These are phyloP conservation scores for Trypanosoma vivax DNA, from an alignment of 208 protist species.

Conservation along the genomic window DNA sequence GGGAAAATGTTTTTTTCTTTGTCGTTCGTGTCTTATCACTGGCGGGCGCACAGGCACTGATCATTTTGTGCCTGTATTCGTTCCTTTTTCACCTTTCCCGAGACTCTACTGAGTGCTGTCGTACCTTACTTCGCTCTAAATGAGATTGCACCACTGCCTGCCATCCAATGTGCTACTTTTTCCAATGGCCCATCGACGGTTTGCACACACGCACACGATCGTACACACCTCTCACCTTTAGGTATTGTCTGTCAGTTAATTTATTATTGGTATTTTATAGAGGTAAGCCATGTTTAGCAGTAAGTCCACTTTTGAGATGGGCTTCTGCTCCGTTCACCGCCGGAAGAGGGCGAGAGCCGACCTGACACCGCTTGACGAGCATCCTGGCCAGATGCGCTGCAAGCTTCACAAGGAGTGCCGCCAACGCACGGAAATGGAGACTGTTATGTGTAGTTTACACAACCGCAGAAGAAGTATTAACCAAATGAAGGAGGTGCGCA, in stretches of 20 bases:
- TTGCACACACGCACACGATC: too few relatives aligned
- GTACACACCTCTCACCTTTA: slow-evolving; percentile 7
- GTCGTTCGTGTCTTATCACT: too few relatives aligned
- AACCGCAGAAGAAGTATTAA: slow-evolving; percentile 43
- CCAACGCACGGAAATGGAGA: slow-evolving; percentile 22
- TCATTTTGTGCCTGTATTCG: too few relatives aligned
- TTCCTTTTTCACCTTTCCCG: too few relatives aligned
- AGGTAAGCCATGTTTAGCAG: slow-evolving; percentile 16
- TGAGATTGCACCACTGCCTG: too few relatives aligned
- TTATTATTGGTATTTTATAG: not conserved
- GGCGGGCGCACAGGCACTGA: too few relatives aligned
- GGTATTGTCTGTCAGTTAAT: not conserved
- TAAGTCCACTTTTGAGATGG: slow-evolving; percentile 40
- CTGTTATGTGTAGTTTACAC: slow-evolving; percentile 59
- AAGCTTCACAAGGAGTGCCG: slow-evolving; percentile 58
- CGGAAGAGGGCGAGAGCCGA: slow-evolving; percentile 45
- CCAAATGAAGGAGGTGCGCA: slow-evolving; percentile 69
- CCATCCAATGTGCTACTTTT: too few relatives aligned
- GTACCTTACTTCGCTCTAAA: too few relatives aligned
- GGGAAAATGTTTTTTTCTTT: too few relatives aligned
- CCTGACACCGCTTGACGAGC: slow-evolving; percentile 50
- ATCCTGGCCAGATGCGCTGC: slow-evolving; percentile 57
- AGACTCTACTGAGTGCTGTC: too few relatives aligned
- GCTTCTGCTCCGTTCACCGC: slow-evolving; percentile 65
- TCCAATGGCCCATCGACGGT: too few relatives aligned